Conservation (phyloP, 345 rosid species). For the Acer saccharum region DNA sequence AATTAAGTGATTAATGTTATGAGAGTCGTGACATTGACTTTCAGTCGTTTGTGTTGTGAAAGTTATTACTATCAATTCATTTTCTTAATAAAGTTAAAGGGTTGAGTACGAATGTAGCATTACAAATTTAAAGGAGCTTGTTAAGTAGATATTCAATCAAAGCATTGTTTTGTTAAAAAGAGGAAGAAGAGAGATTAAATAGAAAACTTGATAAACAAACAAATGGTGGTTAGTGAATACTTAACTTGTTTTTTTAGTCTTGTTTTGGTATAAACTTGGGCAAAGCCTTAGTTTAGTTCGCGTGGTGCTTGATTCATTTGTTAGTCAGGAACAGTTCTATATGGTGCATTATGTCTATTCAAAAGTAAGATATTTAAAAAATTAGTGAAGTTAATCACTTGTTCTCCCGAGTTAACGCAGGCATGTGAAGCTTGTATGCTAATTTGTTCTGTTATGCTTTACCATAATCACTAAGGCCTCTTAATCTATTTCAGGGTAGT, state of each 20-base stretch:
- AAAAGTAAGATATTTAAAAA: background rate
- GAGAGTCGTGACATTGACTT: background rate
- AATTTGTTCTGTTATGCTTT: conserved; percentile 6
- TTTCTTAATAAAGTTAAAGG: background rate
- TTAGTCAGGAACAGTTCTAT: background rate
- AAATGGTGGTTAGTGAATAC: background rate
- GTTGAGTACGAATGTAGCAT: background rate
- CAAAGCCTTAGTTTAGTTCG: background rate
- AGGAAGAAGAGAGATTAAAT: background rate
- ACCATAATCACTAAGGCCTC: conserved; percentile 9
- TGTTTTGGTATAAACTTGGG: background rate
- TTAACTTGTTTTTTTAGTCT: background rate
- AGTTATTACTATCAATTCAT: background rate
- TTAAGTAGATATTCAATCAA: background rate
- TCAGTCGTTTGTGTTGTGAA: conserved; percentile 1
- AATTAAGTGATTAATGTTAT: background rate
- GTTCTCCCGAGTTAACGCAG: background rate
- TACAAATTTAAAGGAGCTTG: background rate
- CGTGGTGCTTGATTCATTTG: background rate
- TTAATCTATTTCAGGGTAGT: conserved; percentile 53
- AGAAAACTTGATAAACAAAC: background rate
- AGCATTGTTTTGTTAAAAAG: too few species aligned
- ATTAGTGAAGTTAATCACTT: background rate
- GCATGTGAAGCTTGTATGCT: conserved; percentile 12
- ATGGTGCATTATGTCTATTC: background rate